phyloP scores from a whole-genome alignment of 106 monocot species.

The Dendrobium nobile region DNA sequence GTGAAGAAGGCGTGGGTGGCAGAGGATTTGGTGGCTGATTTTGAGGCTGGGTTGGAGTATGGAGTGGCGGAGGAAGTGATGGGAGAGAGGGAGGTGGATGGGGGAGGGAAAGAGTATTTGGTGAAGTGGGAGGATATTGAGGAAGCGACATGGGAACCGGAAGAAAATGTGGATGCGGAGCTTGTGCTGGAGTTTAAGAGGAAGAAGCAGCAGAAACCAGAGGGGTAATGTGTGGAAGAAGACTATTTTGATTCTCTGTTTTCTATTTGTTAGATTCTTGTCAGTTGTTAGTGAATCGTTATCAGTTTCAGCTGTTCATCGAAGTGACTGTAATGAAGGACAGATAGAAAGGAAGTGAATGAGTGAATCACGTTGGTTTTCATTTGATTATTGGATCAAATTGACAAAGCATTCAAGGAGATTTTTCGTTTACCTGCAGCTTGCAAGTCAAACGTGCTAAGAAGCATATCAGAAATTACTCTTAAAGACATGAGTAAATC shows the following conservation, averaged over 20 bases:
- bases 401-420: background rate
- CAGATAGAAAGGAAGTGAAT: background rate
- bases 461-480: too few relatives aligned
- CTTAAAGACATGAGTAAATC: too few relatives aligned
- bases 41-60: slow-evolving; percentile 79
- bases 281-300: background rate
- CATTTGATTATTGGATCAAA: background rate
- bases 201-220: background rate
- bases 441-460: background rate
- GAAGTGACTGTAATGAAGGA: background rate
- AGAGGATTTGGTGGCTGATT: slow-evolving; percentile 64
- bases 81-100: slow-evolving; percentile 20
- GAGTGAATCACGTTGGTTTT: background rate
- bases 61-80: slow-evolving; percentile 75
- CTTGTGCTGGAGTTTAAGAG: slow-evolving; percentile 46
- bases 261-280: background rate
- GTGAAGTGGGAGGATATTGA: slow-evolving; percentile 87
- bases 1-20: slow-evolving; percentile 58
- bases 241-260: background rate
- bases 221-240: background rate
- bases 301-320: background rate
- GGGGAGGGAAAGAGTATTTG: slow-evolving; percentile 50
- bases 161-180: slow-evolving; percentile 66
- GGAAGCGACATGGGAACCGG: slow-evolving; percentile 83
- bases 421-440: background rate